These are phyloP conservation scores for Cinnamomum chago DNA, from an alignment of 164 flowering plant genomes.

Conservation along the genomic window DNA sequence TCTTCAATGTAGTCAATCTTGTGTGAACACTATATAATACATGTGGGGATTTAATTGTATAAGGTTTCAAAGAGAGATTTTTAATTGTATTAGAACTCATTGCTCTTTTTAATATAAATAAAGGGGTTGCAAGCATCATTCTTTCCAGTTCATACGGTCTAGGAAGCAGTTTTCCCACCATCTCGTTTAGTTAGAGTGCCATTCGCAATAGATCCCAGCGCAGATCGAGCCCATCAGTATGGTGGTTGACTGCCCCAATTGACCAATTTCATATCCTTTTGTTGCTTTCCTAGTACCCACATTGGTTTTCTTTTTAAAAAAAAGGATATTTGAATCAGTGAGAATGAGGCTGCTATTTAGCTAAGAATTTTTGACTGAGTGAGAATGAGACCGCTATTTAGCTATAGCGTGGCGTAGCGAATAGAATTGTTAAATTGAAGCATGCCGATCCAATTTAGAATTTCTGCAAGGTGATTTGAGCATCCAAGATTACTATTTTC, in stretches of 20 bases:
- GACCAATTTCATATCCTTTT: neutral
- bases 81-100: too few species aligned
- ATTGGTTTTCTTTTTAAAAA: neutral
- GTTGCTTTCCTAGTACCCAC: neutral
- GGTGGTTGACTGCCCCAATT: neutral
- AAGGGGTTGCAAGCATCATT: too few species aligned
- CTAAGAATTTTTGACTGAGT: too few species aligned
- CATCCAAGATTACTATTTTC: too few species aligned
- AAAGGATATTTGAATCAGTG: neutral
- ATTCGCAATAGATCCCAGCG: neutral
- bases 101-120: too few species aligned
- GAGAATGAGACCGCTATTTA: neutral
- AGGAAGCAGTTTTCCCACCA: too few species aligned
- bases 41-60: too few species aligned
- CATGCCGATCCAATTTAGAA: neutral
- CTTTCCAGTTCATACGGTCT: too few species aligned
- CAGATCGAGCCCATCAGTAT: neutral
- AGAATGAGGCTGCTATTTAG: neutral
- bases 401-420: neutral
- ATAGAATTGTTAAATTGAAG: neutral
- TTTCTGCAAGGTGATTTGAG: too few species aligned
- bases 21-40: too few species aligned
- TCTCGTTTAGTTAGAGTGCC: neutral
- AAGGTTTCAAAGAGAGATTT: too few species aligned
- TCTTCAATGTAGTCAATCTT: too few species aligned